Conservation (phyloP, 768 basidiomycete species). For the Tephrocybe rancida region DNA sequence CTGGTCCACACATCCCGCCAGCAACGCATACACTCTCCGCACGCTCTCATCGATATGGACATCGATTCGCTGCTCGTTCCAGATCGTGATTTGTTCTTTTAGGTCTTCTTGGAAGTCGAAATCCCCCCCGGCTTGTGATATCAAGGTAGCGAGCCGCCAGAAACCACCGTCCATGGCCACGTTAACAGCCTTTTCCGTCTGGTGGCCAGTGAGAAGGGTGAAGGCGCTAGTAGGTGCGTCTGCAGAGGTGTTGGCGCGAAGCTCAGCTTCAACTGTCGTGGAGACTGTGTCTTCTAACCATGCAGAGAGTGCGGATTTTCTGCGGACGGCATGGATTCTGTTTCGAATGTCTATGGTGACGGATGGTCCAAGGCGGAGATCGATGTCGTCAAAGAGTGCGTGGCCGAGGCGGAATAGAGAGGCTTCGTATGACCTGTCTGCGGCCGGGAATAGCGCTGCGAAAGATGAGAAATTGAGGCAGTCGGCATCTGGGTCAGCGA, state of each 20-base stretch:
- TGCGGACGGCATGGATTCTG: slow-evolving; percentile 61
- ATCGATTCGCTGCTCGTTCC: slow-evolving; percentile 79
- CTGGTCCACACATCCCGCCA: slow-evolving; percentile 72
- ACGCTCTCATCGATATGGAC: slow-evolving; percentile 66
- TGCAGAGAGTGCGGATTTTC: slow-evolving; percentile 77
- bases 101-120: slow-evolving; percentile 74
- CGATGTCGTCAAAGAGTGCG: slow-evolving; percentile 86
- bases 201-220: slow-evolving; percentile 82
- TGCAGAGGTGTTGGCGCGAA: slow-evolving; percentile 40
- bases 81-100: slow-evolving; percentile 73
- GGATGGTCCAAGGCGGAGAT: slow-evolving; percentile 56
- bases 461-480: slow-evolving; percentile 81
- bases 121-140: slow-evolving; percentile 87
- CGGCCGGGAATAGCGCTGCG: slow-evolving; percentile 64
- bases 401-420: slow-evolving; percentile 85
- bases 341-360: slow-evolving; percentile 65
- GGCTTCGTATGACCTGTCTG: slow-evolving; percentile 75
- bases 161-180: slow-evolving; percentile 75
- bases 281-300: slow-evolving; percentile 84
- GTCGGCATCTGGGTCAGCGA: slow-evolving; percentile 59
- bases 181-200: slow-evolving; percentile 81
- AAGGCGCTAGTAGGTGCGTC: slow-evolving; percentile 62
- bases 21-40: slow-evolving; percentile 79
- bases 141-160: slow-evolving; percentile 83
- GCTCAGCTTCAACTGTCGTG: slow-evolving; percentile 70